A percentile compares a stretch with the other conserved stretches of the same genome.
Conservation (phyloP, 2,329 filamentous ascomycete species). For the Fusarium gaditjirri region DNA sequence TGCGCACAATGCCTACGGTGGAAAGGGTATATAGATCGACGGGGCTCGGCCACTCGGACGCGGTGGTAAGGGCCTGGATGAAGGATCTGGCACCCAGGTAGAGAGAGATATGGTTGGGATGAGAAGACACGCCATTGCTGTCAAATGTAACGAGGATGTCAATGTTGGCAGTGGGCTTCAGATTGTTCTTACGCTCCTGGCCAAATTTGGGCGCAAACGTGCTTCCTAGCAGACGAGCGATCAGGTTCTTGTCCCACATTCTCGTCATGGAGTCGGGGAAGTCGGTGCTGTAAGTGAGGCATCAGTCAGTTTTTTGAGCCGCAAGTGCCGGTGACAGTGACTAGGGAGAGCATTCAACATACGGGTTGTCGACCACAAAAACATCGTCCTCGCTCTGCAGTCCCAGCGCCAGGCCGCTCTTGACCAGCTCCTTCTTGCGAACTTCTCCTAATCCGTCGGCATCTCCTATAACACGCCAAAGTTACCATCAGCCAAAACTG, state of each 20-base stretch:
- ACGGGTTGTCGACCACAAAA: conserved; percentile 84
- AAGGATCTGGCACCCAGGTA: conserved; percentile 84
- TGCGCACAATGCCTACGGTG: conserved; percentile 76
- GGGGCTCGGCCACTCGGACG: conserved; percentile 74
- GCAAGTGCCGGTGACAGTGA: background rate
- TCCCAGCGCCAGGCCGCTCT: conserved; percentile 82
- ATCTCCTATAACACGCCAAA: conserved; percentile 65
- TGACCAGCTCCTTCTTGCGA: conserved; percentile 83
- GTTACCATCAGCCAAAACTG: conserved; percentile 34
- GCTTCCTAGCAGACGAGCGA: conserved; percentile 75
- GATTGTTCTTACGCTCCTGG: conserved; percentile 46
- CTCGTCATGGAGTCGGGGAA: conserved; percentile 92
- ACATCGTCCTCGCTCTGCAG: conserved; percentile 80
- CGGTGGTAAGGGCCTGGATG: conserved; percentile 71
- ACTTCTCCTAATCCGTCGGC: conserved; percentile 88
- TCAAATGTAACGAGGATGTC: conserved; percentile 94
- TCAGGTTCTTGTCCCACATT: conserved; percentile 77
- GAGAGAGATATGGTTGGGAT: conserved; percentile 93
- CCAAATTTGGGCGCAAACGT: conserved; percentile 77
- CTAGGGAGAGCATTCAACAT: conserved; percentile 44
- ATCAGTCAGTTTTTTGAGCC: background rate
- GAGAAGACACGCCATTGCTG: conserved; percentile 79
- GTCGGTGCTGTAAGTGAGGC: conserved; percentile 53
- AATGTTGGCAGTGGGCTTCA: conserved; percentile 65
- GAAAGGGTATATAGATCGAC: conserved; percentile 88